phyloP scores from a whole-genome alignment of 805 yeast genomes.

The Metschnikowia gelsemii region DNA sequence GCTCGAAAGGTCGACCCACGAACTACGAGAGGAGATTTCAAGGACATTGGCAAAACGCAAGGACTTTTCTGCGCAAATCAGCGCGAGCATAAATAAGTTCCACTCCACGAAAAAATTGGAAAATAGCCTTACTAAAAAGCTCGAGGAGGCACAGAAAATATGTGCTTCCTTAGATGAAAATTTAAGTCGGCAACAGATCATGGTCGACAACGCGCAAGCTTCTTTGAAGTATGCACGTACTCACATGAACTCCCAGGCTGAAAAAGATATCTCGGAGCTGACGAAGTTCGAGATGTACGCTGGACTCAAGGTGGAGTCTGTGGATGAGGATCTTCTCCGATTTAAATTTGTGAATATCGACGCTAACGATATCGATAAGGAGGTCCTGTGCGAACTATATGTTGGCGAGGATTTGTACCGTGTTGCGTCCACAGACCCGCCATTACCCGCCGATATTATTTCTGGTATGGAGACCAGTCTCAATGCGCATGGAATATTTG shows the following conservation, averaged over 20 bases:
- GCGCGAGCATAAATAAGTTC: slow-evolving; percentile 23
- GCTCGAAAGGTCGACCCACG: slow-evolving; percentile 30
- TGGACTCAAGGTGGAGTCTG: slow-evolving; percentile 55
- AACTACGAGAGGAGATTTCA: slow-evolving; percentile 32
- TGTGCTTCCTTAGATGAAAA: slow-evolving; percentile 26
- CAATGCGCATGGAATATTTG: slow-evolving; percentile 17
- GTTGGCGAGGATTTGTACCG: slow-evolving; percentile 36
- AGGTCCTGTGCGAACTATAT: slow-evolving; percentile 46
- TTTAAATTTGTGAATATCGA: slow-evolving; percentile 53
- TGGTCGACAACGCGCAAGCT: slow-evolving; percentile 30
- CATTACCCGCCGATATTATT: slow-evolving; percentile 12
- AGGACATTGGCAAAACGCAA: slow-evolving; percentile 27
- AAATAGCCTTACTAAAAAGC: slow-evolving; percentile 35
- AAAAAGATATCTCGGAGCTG: slow-evolving; percentile 52
- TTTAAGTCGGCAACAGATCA: slow-evolving; percentile 32
- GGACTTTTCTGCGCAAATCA: slow-evolving; percentile 30
- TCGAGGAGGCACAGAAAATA: slow-evolving; percentile 32
- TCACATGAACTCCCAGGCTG: slow-evolving; percentile 43
- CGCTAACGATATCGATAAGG: slow-evolving; percentile 39
- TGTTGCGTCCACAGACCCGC: slow-evolving; percentile 16
- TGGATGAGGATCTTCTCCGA: slow-evolving; percentile 44
- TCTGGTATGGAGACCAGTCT: slow-evolving; percentile 12
- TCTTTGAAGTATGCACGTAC: slow-evolving; percentile 34
- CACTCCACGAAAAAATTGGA: slow-evolving; percentile 36
- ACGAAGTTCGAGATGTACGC: slow-evolving; percentile 50